A percentile compares a stretch with the other conserved stretches of the same genome.
phyloP scores from a whole-genome alignment of 768 basidiomycete species.

The Hebeloma cylindrosporum region DNA sequence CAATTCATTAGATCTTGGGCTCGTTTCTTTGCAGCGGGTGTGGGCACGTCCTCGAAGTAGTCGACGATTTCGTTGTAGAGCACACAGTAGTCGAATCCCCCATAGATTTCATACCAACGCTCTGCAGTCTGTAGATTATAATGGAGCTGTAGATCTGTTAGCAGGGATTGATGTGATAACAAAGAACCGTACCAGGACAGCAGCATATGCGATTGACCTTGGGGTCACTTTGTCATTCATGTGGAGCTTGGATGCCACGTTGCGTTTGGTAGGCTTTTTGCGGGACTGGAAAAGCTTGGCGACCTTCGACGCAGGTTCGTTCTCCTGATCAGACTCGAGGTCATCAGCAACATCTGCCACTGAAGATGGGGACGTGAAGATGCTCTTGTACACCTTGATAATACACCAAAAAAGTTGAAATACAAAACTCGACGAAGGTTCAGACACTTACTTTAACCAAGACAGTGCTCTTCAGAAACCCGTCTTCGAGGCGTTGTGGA shows the following conservation, averaged over 20 bases:
- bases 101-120: conserved; percentile 10
- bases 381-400: background rate
- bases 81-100: conserved; percentile 18
- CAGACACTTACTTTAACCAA: conserved; percentile 1
- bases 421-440: no score
- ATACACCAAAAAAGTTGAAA: no score
- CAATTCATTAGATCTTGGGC: conserved; percentile 15
- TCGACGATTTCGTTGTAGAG: conserved; percentile 23
- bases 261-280: background rate
- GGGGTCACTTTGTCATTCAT: conserved; percentile 25
- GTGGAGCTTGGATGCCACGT: conserved; percentile 13
- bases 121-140: conserved; percentile 17
- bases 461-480: background rate
- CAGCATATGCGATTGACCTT: conserved; percentile 31
- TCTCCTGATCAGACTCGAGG: no score
- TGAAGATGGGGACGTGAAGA: conserved; percentile 12
- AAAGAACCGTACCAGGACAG: conserved; percentile 24
- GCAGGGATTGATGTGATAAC: no score
- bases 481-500: background rate
- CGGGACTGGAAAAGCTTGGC: no score
- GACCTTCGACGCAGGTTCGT: no score
- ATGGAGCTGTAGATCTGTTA: no score
- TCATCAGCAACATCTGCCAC: background rate
- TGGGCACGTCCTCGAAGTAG: conserved; percentile 16
- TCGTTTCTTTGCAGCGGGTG: conserved; percentile 6